phyloP scores from a whole-genome alignment of 257 asterid species.

The Nicotiana knightiana region DNA sequence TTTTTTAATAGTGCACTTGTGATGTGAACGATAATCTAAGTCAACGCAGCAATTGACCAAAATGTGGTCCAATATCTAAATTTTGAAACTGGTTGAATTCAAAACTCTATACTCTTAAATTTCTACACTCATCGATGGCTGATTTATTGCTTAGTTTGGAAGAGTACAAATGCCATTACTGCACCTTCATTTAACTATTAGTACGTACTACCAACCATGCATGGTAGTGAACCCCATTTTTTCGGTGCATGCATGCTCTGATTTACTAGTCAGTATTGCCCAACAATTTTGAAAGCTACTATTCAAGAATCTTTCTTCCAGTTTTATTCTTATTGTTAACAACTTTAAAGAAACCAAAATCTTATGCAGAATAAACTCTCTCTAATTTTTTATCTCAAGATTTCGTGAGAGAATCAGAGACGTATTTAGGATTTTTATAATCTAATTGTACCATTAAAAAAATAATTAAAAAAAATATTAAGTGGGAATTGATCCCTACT shows the following conservation, averaged over 20 bases:
- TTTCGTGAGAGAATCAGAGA: neutral
- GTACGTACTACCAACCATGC: neutral
- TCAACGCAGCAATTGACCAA: neutral
- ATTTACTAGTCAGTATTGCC: neutral
- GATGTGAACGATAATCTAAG: neutral
- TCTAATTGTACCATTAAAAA: too few relatives aligned
- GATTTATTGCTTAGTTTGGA: neutral
- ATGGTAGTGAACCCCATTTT: neutral
- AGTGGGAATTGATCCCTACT: too few relatives aligned
- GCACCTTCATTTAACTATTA: neutral
- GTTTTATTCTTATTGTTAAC: neutral
- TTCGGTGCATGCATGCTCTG: neutral
- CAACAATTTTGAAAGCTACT: neutral
- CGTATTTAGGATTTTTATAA: too few relatives aligned
- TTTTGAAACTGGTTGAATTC: neutral
- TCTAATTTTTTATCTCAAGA: neutral
- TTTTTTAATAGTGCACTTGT: neutral
- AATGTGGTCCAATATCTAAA: neutral
- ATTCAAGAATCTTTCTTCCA: neutral
- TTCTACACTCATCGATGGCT: neutral
- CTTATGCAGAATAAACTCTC: neutral
- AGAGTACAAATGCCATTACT: neutral
- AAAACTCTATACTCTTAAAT: neutral
- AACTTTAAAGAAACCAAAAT: neutral
- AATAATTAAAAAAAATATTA: too few relatives aligned